Evolutionary conservation across 1,284 basidiomycete species (phyloP), one percentile per base, ranked within the genome.

Genomic region (Cutaneotrichosporon cavernicola): DNA sequence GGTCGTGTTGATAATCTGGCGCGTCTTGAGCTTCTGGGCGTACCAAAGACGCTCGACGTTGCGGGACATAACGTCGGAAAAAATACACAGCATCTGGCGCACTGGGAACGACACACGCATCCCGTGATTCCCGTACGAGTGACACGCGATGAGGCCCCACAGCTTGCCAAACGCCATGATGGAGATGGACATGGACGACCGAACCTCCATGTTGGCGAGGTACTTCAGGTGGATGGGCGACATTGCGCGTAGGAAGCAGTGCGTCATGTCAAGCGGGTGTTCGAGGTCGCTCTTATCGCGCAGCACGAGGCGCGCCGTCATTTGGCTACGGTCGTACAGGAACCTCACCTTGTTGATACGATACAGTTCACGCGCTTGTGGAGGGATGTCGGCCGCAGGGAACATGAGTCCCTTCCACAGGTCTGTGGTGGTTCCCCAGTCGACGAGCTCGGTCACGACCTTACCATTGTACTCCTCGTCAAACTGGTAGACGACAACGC

Each of bases 41-140:
- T 92, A 93, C 73, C 87, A 89, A 67, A 94, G 79, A 13, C 91
- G 84, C 75, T 93, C 91, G 57, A 94, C 88, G 71, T 93, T 92
- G 63, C 88, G 85, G 52, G 90, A 92, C 66, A 94, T 89, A 4
- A 89, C 87, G 73, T 92, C 90, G 69, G 89, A 90, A 53, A 94
- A 82, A 7, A 94, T 84, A 18, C 90, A 85, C 62, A 91, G 83
- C 86, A 91, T 90, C 76, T 91, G 90, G 40, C 90, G 85, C 16
- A 92, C 87, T 5, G 90, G 90, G 81, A 93, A 92, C 0, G 90
- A 90, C 11, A 92, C 90, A 18, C 91, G 86, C 87, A 90, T 91
- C 13, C 90, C 90, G 68, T 86, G 83, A 21, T 81, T 70, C 1
- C 91, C 91, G 70, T 93, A 94, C 0, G 88, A 88, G 76, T 94